A percentile compares a stretch with the other conserved stretches of the same genome.
phyloP scores from a whole-genome alignment of 169 alveolate species.

The Pseudocohnilembus persalinus region DNA sequence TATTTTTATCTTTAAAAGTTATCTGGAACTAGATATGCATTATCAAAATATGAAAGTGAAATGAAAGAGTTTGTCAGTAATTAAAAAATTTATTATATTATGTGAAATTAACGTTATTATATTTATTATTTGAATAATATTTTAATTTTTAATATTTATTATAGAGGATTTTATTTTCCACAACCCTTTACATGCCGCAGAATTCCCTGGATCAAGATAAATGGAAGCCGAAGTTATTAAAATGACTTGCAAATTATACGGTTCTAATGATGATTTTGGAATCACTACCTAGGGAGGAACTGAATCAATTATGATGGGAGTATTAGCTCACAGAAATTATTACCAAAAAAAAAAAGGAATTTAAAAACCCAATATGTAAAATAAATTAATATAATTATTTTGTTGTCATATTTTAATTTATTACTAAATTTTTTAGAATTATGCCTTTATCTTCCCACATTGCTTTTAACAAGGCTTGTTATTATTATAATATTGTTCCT shows the following conservation, averaged over 20 bases:
- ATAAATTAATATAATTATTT: too few species aligned
- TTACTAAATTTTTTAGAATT: slow-evolving; percentile 49
- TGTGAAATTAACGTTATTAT: too few species aligned
- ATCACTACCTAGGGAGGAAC: slow-evolving; percentile 82
- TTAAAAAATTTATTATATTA: background rate
- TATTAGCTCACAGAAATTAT: slow-evolving; percentile 76
- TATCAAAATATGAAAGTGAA: slow-evolving; percentile 48
- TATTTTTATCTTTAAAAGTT: background rate
- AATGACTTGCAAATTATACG: slow-evolving; percentile 74
- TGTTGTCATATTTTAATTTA: background rate
- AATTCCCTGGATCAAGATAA: slow-evolving; percentile 56
- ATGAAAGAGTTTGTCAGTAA: slow-evolving; percentile 45
- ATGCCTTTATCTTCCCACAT: slow-evolving; percentile 76
- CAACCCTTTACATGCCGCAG: slow-evolving; percentile 67
- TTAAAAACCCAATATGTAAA: slow-evolving; percentile 64
- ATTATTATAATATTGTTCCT: slow-evolving; percentile 53
- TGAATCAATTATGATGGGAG: slow-evolving; percentile 71
- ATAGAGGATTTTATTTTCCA: slow-evolving; percentile 55
- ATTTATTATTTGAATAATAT: background rate
- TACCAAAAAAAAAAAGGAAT: slow-evolving; percentile 63
- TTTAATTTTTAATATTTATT: background rate
- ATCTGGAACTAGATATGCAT: slow-evolving; percentile 72
- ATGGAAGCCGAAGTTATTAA: slow-evolving; percentile 80
- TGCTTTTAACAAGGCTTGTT: slow-evolving; percentile 84
- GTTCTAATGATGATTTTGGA: slow-evolving; percentile 79